Evolutionary conservation across 2,329 filamentous ascomycete species (phyloP).

Genomic region (Alternaria metachromatica): DNA sequence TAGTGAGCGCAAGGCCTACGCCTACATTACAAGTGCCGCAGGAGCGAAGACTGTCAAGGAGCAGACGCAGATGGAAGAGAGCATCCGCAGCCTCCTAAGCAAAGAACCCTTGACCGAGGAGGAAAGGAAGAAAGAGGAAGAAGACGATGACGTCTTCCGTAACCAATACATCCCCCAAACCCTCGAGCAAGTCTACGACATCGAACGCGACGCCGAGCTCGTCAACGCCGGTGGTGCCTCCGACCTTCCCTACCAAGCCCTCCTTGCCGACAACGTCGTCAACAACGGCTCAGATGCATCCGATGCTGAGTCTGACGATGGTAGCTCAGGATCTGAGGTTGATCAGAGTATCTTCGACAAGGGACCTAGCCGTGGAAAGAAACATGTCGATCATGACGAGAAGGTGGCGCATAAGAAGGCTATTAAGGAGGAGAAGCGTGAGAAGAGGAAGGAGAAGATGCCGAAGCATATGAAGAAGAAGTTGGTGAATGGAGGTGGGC

Average conservation of each 20-base stretch:
- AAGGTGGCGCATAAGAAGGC: slow-evolving; percentile 89
- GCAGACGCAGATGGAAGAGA: slow-evolving; percentile 65
- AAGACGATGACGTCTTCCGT: slow-evolving; percentile 91
- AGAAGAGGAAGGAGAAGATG: slow-evolving; percentile 93
- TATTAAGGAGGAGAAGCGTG: slow-evolving; percentile 93
- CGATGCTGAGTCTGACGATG: slow-evolving; percentile 24
- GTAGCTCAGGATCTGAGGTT: slow-evolving; percentile 32
- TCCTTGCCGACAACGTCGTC: slow-evolving; percentile 73
- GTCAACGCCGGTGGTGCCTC: slow-evolving; percentile 75
- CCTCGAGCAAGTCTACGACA: slow-evolving; percentile 93
- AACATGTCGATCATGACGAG: slow-evolving; percentile 88
- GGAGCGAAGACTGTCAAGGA: slow-evolving; percentile 62
- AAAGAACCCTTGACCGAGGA: slow-evolving; percentile 57
- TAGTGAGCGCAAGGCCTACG: slow-evolving; percentile 79
- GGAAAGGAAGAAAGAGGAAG: slow-evolving; percentile 66
- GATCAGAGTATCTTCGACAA: slow-evolving; percentile 46
- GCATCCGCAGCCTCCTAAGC: slow-evolving; percentile 72
- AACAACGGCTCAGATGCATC: slow-evolving; percentile 55
- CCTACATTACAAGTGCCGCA: slow-evolving; percentile 74
- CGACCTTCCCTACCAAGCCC: slow-evolving; percentile 82
- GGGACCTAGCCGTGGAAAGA: slow-evolving; percentile 42
- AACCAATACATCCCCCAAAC: slow-evolving; percentile 97
- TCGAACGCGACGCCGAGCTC: slow-evolving; percentile 86
- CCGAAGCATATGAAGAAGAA: slow-evolving; percentile 96
- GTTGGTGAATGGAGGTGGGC: slow-evolving; percentile 67